Base-by-base conservation (phyloP, 2,329 filamentous ascomycete species). In the Aspergillus sp. region DNA sequence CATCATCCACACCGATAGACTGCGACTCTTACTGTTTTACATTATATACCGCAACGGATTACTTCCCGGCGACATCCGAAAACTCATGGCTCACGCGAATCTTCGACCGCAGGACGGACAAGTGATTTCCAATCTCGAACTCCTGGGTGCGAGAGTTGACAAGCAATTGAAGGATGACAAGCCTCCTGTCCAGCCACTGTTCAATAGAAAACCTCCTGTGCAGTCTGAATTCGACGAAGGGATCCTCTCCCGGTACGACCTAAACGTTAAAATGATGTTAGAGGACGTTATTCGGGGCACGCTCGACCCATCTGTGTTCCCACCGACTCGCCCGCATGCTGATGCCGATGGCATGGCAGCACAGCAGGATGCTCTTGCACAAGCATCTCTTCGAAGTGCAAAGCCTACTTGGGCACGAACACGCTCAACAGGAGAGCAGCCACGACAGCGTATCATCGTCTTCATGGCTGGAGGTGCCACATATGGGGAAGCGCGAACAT, bases 381-480 rank as follows among this genome's bases (percentile, higher is more conserved):
- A 90, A 63, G 86, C 90, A 12, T 98, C 93, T 14, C 83, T 99
- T 23, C 89, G 95, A 57, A 90, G 91, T 9, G 92, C 92, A 15
- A 96, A 96, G 68, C 95, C 93, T 2, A 96, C 93, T 43, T 99
- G 95, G 95, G 95, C 95, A 2, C 90, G 91, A 53, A 88, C 90
- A 9, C 87, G 91, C 44, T 83, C 89, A 46, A 84, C 87, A 27
- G 87, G 80, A 58, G 85, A 82, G 59, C 93, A 98, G 71, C 96
- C 93, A 63, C 86, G 89, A 53, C 95, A 99, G 73, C 87, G 95
- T 52, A 84, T 98, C 54, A 90, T 99, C 58, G 88, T 98, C 15
- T 98, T 96, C 72, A 89, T 98, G 83, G 95, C 93, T 1, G 95
- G 95, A 48, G 95, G 95, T 45, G 95, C 95, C 19, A 98, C 95